Evolutionary conservation across 1,139 yeast genomes (phyloP).

Genomic region (Candida sojae): DNA sequence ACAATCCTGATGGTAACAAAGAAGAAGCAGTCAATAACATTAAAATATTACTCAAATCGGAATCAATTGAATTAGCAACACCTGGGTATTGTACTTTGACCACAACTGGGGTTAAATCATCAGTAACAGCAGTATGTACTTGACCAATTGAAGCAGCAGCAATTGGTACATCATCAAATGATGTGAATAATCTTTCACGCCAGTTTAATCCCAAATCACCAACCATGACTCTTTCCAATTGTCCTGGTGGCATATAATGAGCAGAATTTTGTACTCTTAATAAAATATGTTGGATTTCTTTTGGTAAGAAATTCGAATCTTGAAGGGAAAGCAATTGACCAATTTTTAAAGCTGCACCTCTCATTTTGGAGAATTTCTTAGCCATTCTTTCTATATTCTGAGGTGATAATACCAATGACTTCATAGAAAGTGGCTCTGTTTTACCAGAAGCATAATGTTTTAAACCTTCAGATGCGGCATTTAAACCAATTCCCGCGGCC

Average conservation of each 20-base stretch:
- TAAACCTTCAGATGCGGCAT: conserved; percentile 79
- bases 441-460: conserved; percentile 60
- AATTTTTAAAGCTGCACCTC: conserved; percentile 96
- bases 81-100: conserved; percentile 98
- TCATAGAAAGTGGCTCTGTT: conserved; percentile 45
- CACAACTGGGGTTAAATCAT: conserved; percentile 74
- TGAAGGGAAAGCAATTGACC: conserved; percentile 97
- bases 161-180: conserved; percentile 85
- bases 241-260: conserved; percentile 94
- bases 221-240: conserved; percentile 74
- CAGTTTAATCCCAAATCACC: conserved; percentile 77
- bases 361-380: conserved; percentile 84
- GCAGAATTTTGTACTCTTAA: conserved; percentile 91
- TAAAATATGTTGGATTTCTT: conserved; percentile 78
- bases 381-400: conserved; percentile 87
- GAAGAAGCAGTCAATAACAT: conserved; percentile 84
- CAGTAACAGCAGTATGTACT: conserved; percentile 82
- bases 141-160: conserved; percentile 99
- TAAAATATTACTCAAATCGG: conserved; percentile 83
- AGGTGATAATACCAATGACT: conserved; percentile 71
- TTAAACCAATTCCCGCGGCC: conserved; percentile 90
- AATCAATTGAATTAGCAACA: conserved; percentile 90
- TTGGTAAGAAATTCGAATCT: conserved; percentile 81
- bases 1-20: conserved; percentile 86
- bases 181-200: conserved; percentile 66